phyloP scores from a whole-genome alignment of 169 alveolate species.

The Cryptosporidium ryanae region DNA sequence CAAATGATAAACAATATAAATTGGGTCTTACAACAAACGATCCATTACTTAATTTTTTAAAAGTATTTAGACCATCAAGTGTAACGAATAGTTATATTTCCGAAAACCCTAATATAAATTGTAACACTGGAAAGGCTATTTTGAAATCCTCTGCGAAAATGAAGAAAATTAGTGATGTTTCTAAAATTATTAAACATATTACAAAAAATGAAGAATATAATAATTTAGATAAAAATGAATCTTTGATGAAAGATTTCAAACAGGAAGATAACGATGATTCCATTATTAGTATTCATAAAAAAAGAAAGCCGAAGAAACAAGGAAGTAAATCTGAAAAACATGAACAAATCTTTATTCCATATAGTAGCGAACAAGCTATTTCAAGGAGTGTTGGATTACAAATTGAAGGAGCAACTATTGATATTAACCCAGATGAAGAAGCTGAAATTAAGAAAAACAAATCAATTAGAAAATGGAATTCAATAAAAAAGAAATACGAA shows the following conservation, averaged over 20 bases:
- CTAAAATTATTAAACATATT: neutral
- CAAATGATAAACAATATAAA: neutral
- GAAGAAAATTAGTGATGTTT: constrained; percentile 41
- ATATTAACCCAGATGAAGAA: constrained; percentile 81
- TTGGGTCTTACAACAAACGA: neutral
- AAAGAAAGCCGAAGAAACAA: constrained; percentile 20
- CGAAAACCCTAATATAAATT: no score
- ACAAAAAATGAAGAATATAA: neutral
- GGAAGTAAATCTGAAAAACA: constrained; percentile 2
- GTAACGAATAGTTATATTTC: neutral
- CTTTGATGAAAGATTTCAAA: neutral
- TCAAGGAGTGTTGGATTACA: constrained; percentile 33
- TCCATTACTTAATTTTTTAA: constrained; percentile 65
- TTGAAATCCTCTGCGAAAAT: constrained; percentile 44
- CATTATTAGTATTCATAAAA: neutral
- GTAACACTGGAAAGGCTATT: constrained; percentile 10
- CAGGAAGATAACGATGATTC: neutral
- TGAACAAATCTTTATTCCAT: constrained; percentile 74
- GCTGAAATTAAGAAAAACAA: constrained; percentile 76
- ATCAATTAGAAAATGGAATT: constrained; percentile 79
- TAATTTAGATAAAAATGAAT: neutral
- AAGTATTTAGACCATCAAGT: constrained; percentile 54
- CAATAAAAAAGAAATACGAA: constrained; percentile 76
- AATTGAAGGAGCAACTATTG: constrained; percentile 74
- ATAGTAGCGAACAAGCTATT: constrained; percentile 60